These are phyloP conservation scores for Candida ficus DNA, from an alignment of 805 yeast species.

Conservation along the genomic window DNA sequence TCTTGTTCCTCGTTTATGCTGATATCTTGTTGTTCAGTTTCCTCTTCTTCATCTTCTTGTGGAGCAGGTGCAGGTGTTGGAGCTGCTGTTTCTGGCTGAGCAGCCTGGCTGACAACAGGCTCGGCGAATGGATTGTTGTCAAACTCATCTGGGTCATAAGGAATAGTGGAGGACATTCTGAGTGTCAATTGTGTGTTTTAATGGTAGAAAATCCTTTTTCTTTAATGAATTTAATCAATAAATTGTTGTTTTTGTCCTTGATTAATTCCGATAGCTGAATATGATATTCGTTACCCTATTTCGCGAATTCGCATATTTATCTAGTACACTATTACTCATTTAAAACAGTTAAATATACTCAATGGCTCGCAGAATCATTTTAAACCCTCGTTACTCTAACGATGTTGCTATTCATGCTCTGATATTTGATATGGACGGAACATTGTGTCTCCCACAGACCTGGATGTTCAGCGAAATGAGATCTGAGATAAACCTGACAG, in stretches of 20 bases:
- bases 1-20: neutral
- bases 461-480: constrained; percentile 60
- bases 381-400: constrained; percentile 17
- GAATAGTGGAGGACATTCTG: constrained; percentile 37
- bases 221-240: no score
- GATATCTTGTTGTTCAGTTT: neutral
- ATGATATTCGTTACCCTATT: neutral
- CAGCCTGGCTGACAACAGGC: constrained; percentile 23
- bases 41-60: neutral
- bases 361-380: constrained; percentile 19
- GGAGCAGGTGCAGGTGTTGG: neutral
- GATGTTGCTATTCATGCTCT: constrained; percentile 43
- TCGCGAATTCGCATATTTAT: no score
- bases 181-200: neutral
- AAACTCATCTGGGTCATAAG: constrained; percentile 50
- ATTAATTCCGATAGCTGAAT: neutral
- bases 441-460: constrained; percentile 60
- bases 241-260: neutral
- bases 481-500: constrained; percentile 44
- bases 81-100: constrained; percentile 7
- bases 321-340: no score
- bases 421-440: constrained; percentile 79
- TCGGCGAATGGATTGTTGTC: constrained; percentile 62
- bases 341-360: neutral
- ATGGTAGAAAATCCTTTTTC: no score